Percentiles rank a stretch among this genome's conserved stretches.
Conservation (phyloP, 306 rosid species). For the Cucumis sativus region DNA sequence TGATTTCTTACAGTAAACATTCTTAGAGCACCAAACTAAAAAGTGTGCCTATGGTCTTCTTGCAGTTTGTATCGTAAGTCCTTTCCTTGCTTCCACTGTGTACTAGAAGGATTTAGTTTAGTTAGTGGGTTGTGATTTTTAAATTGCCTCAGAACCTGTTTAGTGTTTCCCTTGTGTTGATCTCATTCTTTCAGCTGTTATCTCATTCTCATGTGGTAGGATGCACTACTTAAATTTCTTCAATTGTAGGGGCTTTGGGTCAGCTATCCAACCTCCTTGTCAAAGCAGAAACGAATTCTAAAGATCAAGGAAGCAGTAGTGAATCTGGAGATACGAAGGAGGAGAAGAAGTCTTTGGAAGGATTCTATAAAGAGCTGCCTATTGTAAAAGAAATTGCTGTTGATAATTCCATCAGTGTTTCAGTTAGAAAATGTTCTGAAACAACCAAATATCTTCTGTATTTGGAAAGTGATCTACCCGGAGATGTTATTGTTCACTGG, state of each 20-base stretch:
- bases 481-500: conserved; percentile 74
- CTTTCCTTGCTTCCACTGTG: conserved; percentile 8
- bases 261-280: conserved; percentile 38
- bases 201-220: not conserved
- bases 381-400: conserved; percentile 43
- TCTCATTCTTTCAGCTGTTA: conserved; percentile 6
- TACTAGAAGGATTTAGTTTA: not conserved
- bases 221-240: conserved; percentile 15
- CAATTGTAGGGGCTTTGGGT: conserved; percentile 49
- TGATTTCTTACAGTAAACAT: not conserved
- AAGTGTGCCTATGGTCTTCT: conserved; percentile 6
- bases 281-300: conserved; percentile 26
- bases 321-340: conserved; percentile 22
- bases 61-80: conserved; percentile 1
- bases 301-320: conserved; percentile 23
- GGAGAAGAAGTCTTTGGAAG: conserved; percentile 38
- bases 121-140: not conserved
- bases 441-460: conserved; percentile 42
- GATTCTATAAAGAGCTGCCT: conserved; percentile 59
- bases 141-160: not conserved
- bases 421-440: conserved; percentile 48
- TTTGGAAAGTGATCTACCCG: conserved; percentile 70
- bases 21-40: not conserved
- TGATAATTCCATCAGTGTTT: conserved; percentile 40
- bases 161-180: conserved; percentile 1